Percentiles rank a stretch among this genome's conserved stretches.
Conservation (phyloP, 2,329 filamentous ascomycete genomes). For the Teratosphaeria gauchensis region DNA sequence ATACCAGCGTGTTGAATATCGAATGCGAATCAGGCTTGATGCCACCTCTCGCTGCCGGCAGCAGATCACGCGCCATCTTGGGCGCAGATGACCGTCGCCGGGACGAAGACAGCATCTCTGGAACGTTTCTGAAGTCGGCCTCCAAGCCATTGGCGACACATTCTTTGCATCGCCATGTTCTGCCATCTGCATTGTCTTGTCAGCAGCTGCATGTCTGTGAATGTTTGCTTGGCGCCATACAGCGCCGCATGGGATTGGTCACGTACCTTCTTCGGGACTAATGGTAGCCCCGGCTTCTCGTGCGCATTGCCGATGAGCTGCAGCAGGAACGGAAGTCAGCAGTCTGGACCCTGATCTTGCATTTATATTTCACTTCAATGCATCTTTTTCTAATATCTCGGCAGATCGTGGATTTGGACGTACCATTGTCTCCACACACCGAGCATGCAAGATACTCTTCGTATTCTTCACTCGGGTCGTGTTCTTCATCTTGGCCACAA, state of each 20-base stretch:
- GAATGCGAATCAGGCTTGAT: conserved; percentile 64
- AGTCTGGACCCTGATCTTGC: conserved; percentile 26
- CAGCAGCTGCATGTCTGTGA: conserved; percentile 13
- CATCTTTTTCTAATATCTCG: conserved; percentile 13
- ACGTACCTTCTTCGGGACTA: conserved; percentile 54
- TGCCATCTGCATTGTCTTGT: conserved; percentile 37
- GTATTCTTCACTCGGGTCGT: conserved; percentile 72
- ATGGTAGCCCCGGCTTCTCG: conserved; percentile 55
- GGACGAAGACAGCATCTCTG: conserved; percentile 25
- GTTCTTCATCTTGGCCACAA: conserved; percentile 72
- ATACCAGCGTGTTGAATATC: conserved; percentile 62
- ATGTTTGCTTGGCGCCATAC: conserved; percentile 9
- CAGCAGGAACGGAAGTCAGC: conserved; percentile 37
- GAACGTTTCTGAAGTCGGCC: conserved; percentile 32
- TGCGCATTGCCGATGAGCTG: conserved; percentile 88
- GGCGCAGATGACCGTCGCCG: conserved; percentile 52
- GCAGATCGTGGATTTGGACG: conserved; percentile 29
- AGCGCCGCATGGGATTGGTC: conserved; percentile 8
- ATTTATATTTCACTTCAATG: conserved; percentile 4
- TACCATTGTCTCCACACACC: conserved; percentile 74
- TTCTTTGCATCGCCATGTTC: conserved; percentile 52
- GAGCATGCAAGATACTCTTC: conserved; percentile 69
- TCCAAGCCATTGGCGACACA: conserved; percentile 45
- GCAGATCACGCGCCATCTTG: conserved; percentile 56
- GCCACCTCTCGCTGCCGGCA: conserved; percentile 57